Evolutionary conservation across 352 stramenopile species (phyloP).

Genomic region (Phytopythium aichiense): DNA sequence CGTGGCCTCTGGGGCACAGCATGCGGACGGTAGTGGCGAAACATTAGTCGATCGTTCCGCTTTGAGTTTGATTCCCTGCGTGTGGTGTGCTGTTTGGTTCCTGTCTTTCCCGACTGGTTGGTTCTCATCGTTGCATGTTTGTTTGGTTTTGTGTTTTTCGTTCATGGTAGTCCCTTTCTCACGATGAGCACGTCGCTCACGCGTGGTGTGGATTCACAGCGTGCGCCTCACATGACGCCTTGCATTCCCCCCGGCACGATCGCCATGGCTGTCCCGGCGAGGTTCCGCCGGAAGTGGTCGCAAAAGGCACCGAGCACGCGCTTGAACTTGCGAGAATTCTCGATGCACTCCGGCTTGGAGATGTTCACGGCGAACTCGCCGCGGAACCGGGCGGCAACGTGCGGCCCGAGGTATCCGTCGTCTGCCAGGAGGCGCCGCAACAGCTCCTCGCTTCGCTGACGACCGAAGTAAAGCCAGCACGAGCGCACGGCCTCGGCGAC

Average conservation of each 20-base stretch:
- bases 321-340: constrained; percentile 80
- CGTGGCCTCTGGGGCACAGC: no score
- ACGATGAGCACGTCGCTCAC: neutral
- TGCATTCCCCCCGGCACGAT: constrained; percentile 3
- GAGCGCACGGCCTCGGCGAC: constrained; percentile 70
- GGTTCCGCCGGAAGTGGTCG: constrained; percentile 68
- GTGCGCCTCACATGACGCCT: neutral
- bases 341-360: constrained; percentile 49
- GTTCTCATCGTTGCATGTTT: neutral
- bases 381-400: constrained; percentile 47
- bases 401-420: constrained; percentile 53
- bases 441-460: constrained; percentile 56
- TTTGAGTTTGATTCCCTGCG: neutral
- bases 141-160: neutral
- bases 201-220: no score
- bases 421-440: constrained; percentile 54
- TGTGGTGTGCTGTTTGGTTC: no score
- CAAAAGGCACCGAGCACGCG: constrained; percentile 72
- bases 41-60: neutral
- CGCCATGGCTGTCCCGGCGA: constrained; percentile 17
- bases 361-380: constrained; percentile 59
- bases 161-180: neutral
- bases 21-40: no score
- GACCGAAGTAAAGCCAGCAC: constrained; percentile 70
- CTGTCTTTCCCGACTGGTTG: no score